Evolutionary conservation across 1,284 basidiomycete species (phyloP), one percentile per base, ranked within the genome.

Genomic region (Ganoderma multipileum): DNA sequence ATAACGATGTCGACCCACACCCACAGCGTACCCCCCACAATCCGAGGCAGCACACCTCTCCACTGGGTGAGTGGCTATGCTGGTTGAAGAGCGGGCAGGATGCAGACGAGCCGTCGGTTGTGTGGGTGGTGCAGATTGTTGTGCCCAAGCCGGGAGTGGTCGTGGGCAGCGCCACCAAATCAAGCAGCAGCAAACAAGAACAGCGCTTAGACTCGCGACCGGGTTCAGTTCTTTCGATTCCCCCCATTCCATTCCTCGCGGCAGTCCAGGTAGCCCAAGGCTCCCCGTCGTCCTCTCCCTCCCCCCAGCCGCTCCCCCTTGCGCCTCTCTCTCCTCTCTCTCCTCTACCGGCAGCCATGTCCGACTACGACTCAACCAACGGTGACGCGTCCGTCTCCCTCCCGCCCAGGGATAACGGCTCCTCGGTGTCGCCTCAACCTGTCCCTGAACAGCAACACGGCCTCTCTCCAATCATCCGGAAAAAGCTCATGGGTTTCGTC

Each of bases 401-500:
- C 69, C 83, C 85, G 65, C 75, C 82, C 63, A 77, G 75, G 71
- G 81, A 84, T 66, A 90, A 89, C 76, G 87, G 85, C 74, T 88
- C 89, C 65, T 88, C 83, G 70, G 86, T 90, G 59, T 90, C 91
- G 57, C 83, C 82, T 64, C 81, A 84, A 67, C 75, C 76, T 70
- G 71, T 62, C 61, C 83, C 83, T 71, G 78, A 80, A 6, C 62
- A 80, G 7, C 61, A 79, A 7, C 71, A 83, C 68, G 83, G 80
- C 69, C 55, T 86, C 65, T 83, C 89, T 67, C 85, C 87, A 74
- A 88, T 94, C 81, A 92, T 95, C 77, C 91, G 92, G 81, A 95
- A 95, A 90, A 96, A 96, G 84, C 86, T 96, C 75, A 94, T 92
- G 87, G 95, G 95, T 76, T 96, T 95, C 79, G 94, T 97, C 67